Evolutionary conservation across 345 rosid genomes (phyloP).

Genomic region (Pistacia vera): DNA sequence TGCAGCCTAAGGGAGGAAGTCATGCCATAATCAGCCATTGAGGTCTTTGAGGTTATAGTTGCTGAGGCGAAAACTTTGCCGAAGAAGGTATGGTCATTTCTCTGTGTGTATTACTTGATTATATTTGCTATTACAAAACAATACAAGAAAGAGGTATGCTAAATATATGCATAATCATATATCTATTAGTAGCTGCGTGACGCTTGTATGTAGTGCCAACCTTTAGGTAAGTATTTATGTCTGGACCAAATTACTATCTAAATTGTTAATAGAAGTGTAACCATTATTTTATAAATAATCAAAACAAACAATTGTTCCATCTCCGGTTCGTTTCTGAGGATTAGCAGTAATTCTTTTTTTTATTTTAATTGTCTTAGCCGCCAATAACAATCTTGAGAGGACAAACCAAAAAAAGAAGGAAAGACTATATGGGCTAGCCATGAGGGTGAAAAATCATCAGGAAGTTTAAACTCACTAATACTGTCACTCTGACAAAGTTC

Average conservation of each 20-base stretch:
- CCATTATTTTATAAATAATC: not conserved
- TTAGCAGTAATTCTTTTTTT: not conserved
- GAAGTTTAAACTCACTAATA: not conserved
- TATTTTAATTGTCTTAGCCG: not conserved
- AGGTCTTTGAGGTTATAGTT: conserved; percentile 75
- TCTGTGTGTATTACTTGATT: not conserved
- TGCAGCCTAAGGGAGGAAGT: conserved; percentile 66
- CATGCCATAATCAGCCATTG: conserved; percentile 88
- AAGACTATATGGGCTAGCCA: not conserved
- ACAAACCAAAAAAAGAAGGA: not conserved
- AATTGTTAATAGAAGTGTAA: not conserved
- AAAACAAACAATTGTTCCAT: not conserved
- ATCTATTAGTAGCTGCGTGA: no score
- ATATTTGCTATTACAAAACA: not conserved
- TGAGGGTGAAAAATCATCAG: not conserved
- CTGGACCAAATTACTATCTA: not conserved
- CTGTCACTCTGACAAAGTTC: not conserved
- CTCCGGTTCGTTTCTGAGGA: not conserved
- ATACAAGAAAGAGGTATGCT: not conserved
- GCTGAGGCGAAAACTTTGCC: conserved; percentile 69
- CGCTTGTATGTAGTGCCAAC: no score
- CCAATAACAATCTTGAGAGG: not conserved
- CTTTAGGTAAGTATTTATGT: not conserved
- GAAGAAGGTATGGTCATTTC: conserved; percentile 71
- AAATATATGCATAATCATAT: no score